Evolutionary conservation across 371 early-diverging fungal genomes (phyloP).

Genomic region (Rhizomucor pusillus): DNA sequence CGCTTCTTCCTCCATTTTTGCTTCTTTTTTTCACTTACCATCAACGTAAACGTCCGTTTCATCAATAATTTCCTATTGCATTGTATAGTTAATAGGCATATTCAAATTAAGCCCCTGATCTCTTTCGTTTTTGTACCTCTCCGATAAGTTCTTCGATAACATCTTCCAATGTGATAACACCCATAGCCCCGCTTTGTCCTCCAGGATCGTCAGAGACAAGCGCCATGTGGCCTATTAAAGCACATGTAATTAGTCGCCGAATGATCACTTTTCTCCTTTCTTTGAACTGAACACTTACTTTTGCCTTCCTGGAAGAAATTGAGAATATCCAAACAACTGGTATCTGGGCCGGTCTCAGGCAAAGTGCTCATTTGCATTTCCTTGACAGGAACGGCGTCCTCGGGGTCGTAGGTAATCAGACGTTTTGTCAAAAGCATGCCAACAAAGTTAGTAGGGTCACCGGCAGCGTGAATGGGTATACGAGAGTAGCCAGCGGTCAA

Average conservation of each 20-base stretch:
- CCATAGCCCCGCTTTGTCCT: conserved; percentile 58
- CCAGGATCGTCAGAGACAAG: conserved; percentile 65
- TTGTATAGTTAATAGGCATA: neutral
- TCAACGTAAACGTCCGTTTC: conserved; percentile 94
- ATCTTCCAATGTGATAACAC: conserved; percentile 96
- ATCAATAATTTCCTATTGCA: conserved; percentile 79
- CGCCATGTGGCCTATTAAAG: conserved; percentile 61
- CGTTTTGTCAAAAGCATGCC: conserved; percentile 93
- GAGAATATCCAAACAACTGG: conserved; percentile 86
- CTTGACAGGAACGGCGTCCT: conserved; percentile 70
- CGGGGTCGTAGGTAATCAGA: conserved; percentile 84
- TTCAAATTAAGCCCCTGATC: neutral
- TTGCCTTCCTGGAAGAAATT: conserved; percentile 93
- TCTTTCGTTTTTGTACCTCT: conserved; percentile 36
- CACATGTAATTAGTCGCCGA: neutral
- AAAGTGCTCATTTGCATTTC: conserved; percentile 70
- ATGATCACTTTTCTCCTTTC: too few species aligned
- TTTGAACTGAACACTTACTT: conserved; percentile 34
- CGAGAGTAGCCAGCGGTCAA: conserved; percentile 85
- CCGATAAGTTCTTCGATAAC: conserved; percentile 96
- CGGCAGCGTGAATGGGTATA: conserved; percentile 78
- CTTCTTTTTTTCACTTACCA: conserved; percentile 21
- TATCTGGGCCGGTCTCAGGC: conserved; percentile 71
- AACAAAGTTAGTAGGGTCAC: conserved; percentile 66
- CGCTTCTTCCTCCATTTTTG: too few species aligned